A percentile compares a stretch with the other conserved stretches of the same genome.
These are phyloP conservation scores for Diplocarpon mali DNA, from an alignment of 2,329 filamentous ascomycete species.

Conservation along the genomic window DNA sequence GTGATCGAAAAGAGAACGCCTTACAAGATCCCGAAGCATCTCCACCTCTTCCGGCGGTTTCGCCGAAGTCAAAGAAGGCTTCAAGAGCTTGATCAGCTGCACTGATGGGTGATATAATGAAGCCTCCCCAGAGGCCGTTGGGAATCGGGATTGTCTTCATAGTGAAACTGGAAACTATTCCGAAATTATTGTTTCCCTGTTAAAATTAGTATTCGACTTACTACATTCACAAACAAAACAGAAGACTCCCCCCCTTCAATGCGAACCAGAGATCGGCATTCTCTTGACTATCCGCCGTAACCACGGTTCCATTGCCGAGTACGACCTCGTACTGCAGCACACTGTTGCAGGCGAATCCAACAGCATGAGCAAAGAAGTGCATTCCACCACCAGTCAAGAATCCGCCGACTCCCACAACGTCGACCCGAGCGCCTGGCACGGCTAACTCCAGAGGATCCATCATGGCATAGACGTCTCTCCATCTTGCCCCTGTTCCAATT, in stretches of 20 bases:
- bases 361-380: slow-evolving; percentile 9
- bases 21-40: background rate
- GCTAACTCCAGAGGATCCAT: slow-evolving; percentile 11
- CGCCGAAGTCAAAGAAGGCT: background rate
- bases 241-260: slow-evolving; percentile 24
- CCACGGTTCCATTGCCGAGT: slow-evolving; percentile 29
- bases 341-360: slow-evolving; percentile 13
- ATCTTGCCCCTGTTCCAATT: slow-evolving; percentile 14
- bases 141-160: slow-evolving; percentile 25
- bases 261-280: slow-evolving; percentile 41
- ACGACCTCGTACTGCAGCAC: slow-evolving; percentile 21
- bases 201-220: no score
- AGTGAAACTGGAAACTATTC: slow-evolving; percentile 24
- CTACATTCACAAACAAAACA: no score
- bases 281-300: slow-evolving; percentile 32
- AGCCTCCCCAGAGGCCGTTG: slow-evolving; percentile 7
- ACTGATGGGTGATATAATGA: background rate
- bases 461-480: slow-evolving; percentile 14
- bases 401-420: slow-evolving; percentile 23
- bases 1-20: background rate
- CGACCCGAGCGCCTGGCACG: slow-evolving; percentile 12
- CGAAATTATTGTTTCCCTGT: no score
- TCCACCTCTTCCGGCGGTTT: background rate
- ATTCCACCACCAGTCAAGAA: slow-evolving; percentile 26
- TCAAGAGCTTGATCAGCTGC: background rate